Conservation (phyloP, 768 basidiomycete species). For the Exsudoporus frostii region DNA sequence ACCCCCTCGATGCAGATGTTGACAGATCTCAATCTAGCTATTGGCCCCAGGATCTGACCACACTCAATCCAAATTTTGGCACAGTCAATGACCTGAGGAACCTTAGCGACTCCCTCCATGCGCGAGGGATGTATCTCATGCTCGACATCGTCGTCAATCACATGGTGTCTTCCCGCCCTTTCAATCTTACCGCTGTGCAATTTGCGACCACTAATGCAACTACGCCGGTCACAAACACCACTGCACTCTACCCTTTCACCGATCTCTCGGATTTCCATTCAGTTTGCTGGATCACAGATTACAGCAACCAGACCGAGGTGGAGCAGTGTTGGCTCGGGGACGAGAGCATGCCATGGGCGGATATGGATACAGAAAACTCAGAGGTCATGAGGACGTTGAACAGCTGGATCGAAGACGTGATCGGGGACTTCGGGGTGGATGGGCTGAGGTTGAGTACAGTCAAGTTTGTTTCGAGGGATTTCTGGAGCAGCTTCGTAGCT, state of each 20-base stretch:
- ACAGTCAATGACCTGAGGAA: conserved; percentile 47
- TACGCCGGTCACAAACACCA: conserved; percentile 16
- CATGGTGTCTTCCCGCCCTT: conserved; percentile 39
- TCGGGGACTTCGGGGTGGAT: conserved; percentile 48
- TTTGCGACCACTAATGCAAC: conserved; percentile 14
- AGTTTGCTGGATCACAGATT: conserved; percentile 41
- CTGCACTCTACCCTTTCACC: conserved; percentile 30
- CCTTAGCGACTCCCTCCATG: conserved; percentile 46
- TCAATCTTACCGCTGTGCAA: conserved; percentile 23
- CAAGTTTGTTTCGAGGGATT: conserved; percentile 51
- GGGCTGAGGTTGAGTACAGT: conserved; percentile 59
- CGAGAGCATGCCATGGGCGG: conserved; percentile 47
- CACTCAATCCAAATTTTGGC: conserved; percentile 54
- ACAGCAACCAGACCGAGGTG: conserved; percentile 44
- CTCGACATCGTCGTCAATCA: conserved; percentile 64
- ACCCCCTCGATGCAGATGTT: neutral
- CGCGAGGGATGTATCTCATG: conserved; percentile 57
- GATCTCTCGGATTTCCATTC: conserved; percentile 37
- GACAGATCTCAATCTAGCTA: conserved; percentile 33
- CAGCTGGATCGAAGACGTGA: conserved; percentile 46
- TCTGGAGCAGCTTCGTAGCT: conserved; percentile 51
- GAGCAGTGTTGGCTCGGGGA: conserved; percentile 65
- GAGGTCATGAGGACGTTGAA: conserved; percentile 43
- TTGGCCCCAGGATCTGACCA: conserved; percentile 48
- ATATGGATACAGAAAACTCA: conserved; percentile 53